Evolutionary conservation across 2,329 filamentous ascomycete genomes (phyloP).

Genomic region (Ophiostoma novo-ulmi): DNA sequence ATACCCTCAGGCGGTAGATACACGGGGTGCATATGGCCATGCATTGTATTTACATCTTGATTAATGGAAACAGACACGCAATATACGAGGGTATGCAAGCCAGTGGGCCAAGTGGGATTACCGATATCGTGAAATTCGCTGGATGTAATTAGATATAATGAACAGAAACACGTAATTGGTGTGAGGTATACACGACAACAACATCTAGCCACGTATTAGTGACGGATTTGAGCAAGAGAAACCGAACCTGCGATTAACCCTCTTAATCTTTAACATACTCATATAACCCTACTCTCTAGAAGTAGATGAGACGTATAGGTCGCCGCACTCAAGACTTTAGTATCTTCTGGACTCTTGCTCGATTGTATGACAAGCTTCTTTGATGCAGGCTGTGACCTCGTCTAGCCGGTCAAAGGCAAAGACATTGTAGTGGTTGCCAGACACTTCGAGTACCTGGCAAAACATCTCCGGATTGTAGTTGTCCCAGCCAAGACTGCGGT

Average conservation of each 20-base stretch:
- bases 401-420: conserved; percentile 36
- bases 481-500: conserved; percentile 47
- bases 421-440: conserved; percentile 49
- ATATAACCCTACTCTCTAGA: too few species aligned
- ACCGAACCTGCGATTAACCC: neutral
- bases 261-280: neutral
- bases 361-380: conserved; percentile 30
- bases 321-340: neutral
- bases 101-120: neutral
- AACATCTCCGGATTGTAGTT: conserved; percentile 44
- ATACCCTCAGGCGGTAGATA: neutral
- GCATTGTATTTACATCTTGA: neutral
- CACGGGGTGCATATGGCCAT: neutral
- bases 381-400: conserved; percentile 30
- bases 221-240: neutral
- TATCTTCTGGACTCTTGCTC: conserved; percentile 27
- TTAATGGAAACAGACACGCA: neutral
- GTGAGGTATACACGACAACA: neutral
- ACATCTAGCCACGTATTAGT: neutral
- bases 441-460: conserved; percentile 42
- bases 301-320: too few species aligned
- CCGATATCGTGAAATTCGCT: neutral
- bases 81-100: neutral
- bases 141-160: neutral
- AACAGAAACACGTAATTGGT: neutral